Conservation (phyloP, 441 rosid genomes). For the Croton laevigatus region DNA sequence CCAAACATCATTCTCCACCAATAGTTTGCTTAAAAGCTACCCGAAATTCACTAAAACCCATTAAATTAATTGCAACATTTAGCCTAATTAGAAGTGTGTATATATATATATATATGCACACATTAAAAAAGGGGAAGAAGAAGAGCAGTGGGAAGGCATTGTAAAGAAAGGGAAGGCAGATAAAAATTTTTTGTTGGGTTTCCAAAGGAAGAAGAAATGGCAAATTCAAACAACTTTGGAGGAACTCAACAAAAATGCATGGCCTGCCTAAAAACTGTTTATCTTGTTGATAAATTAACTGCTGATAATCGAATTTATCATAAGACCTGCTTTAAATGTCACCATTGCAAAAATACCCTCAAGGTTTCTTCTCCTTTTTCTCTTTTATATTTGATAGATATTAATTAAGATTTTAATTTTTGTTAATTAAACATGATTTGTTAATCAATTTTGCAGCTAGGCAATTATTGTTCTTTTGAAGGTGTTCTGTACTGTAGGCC, state of each 20-base stretch:
- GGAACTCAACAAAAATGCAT: conserved; percentile 55
- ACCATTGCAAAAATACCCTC: conserved; percentile 60
- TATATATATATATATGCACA: not conserved
- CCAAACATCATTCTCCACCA: conserved; percentile 20
- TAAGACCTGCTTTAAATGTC: conserved; percentile 57
- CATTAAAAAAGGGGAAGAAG: not conserved
- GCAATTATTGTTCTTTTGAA: conserved; percentile 58
- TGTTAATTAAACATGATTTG: too few species aligned
- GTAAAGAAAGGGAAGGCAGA: not conserved
- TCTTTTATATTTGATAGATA: too few species aligned
- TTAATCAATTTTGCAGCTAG: conserved; percentile 41
- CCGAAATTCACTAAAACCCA: conserved; percentile 29
- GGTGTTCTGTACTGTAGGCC: conserved; percentile 68
- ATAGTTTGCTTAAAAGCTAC: conserved; percentile 22
- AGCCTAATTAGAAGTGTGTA: not conserved
- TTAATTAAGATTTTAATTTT: too few species aligned
- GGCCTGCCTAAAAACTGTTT: conserved; percentile 57
- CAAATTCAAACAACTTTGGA: conserved; percentile 25
- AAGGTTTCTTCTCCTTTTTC: conserved; percentile 31
- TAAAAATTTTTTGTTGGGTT: not conserved
- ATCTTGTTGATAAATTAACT: conserved; percentile 50
- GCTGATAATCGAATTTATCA: conserved; percentile 51
- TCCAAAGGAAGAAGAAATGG: conserved; percentile 20
- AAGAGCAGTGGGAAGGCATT: not conserved
- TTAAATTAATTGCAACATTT: not conserved